Evolutionary conservation across 1,284 basidiomycete species (phyloP).

Genomic region (Irpex sp.): DNA sequence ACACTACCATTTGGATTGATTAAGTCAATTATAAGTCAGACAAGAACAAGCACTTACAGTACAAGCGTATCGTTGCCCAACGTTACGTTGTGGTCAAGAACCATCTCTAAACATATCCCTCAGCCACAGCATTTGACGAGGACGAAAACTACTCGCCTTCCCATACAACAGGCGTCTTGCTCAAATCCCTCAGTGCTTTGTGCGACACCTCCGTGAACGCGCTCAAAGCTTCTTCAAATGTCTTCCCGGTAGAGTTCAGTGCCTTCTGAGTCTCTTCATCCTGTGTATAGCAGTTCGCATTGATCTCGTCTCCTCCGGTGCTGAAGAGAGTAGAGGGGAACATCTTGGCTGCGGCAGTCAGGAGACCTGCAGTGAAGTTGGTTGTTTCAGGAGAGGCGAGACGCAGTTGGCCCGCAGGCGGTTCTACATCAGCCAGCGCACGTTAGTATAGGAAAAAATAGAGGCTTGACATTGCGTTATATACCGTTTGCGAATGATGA

Average conservation of each 20-base stretch:
- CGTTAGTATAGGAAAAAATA: neutral
- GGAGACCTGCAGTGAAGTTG: slow-evolving; percentile 44
- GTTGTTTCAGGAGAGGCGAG: slow-evolving; percentile 47
- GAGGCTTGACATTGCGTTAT: slow-evolving; percentile 2
- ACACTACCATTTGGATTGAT: slow-evolving; percentile 35
- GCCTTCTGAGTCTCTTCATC: slow-evolving; percentile 56
- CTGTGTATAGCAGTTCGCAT: slow-evolving; percentile 61
- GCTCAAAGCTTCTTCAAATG: slow-evolving; percentile 61
- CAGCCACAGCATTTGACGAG: too few relatives aligned
- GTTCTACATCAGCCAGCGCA: slow-evolving; percentile 37
- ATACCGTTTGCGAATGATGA: slow-evolving; percentile 54
- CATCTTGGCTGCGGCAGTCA: slow-evolving; percentile 37
- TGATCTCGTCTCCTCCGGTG: slow-evolving; percentile 85
- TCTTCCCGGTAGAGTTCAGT: slow-evolving; percentile 44
- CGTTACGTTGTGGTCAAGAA: slow-evolving; percentile 58
- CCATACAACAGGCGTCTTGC: slow-evolving; percentile 70
- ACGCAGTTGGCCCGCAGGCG: slow-evolving; percentile 80
- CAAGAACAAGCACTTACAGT: slow-evolving; percentile 38
- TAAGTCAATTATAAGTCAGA: neutral
- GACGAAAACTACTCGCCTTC: slow-evolving; percentile 58
- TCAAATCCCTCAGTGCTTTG: slow-evolving; percentile 34
- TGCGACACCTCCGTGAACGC: slow-evolving; percentile 59
- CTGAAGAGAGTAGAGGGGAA: slow-evolving; percentile 65
- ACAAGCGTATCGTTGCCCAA: slow-evolving; percentile 68
- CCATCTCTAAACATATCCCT: slow-evolving; percentile 51